Percentiles rank a stretch among this genome's conserved stretches.
These are phyloP conservation scores for Immersiella caudata DNA, from an alignment of 495 filamentous ascomycete species.

Conservation along the genomic window DNA sequence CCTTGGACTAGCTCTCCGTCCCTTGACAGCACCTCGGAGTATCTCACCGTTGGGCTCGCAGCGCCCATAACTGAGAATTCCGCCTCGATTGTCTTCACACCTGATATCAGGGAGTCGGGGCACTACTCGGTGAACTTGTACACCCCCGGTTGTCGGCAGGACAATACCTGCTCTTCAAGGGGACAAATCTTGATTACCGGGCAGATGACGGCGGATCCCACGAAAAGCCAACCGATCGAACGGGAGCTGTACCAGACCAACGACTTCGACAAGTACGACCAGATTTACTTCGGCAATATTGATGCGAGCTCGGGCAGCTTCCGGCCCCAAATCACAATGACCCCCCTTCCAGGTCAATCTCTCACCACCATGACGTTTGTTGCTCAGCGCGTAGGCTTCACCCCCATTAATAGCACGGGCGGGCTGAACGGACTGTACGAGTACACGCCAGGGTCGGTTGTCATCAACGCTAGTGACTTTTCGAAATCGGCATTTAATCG, in stretches of 20 bases:
- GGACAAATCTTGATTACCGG: conserved; percentile 82
- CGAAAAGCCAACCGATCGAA: conserved; percentile 47
- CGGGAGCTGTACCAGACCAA: conserved; percentile 83
- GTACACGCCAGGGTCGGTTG: conserved; percentile 65
- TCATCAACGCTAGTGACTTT: conserved; percentile 63
- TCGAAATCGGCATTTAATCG: conserved; percentile 71
- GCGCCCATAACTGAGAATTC: conserved; percentile 55
- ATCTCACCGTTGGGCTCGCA: conserved; percentile 69
- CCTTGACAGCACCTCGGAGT: conserved; percentile 66
- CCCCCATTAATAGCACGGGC: conserved; percentile 66
- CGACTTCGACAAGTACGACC: conserved; percentile 90
- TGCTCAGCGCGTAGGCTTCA: conserved; percentile 81
- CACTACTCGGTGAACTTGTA: conserved; percentile 87
- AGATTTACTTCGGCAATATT: conserved; percentile 80
- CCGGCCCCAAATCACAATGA: conserved; percentile 77
- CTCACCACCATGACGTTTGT: conserved; percentile 71
- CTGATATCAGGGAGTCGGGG: conserved; percentile 85
- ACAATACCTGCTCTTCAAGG: conserved; percentile 72
- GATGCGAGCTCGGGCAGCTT: conserved; percentile 76
- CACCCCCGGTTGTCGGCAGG: conserved; percentile 85
- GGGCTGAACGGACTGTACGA: conserved; percentile 92
- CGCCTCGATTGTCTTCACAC: conserved; percentile 73
- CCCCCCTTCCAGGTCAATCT: conserved; percentile 66
- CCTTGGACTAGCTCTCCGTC: conserved; percentile 71
- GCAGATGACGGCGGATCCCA: conserved; percentile 57